Base-by-base conservation (phyloP, 495 filamentous ascomycete species). In the Talaromyces nanjingensis region DNA sequence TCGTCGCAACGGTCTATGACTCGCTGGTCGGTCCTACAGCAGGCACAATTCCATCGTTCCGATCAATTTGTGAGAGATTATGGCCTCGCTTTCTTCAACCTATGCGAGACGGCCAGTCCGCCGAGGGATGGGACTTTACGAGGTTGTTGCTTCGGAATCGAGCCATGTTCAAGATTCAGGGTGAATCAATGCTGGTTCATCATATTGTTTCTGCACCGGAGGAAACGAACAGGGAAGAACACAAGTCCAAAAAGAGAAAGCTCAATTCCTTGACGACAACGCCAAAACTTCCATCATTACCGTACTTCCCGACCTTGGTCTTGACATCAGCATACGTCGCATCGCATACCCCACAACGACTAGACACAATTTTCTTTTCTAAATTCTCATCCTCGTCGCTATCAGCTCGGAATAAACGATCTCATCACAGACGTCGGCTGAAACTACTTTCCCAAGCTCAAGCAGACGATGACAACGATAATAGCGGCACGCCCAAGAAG, bases 301-400 rank as follows among this genome's bases (percentile, higher is more conserved):
- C 93, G 11, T 89, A 91, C 66, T 91, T 90, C 69, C 87, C 94
- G 22, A 88, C 91, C 54, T 79, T 91, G 45, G 84, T 98, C 63
- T 83, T 98, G 14, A 83, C 93, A 42, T 89, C 92, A 57, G 87
- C 93, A 22, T 98, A 97, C 75, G 85, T 98, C 4, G 91, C 93
- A 64, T 96, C 92, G 4, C 90, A 93, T 77, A 98, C 91, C 70
- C 86, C 90, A 0, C 81, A 91, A 18, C 78, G 86, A 49, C 83
- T 89, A 42, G 94, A 98, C 73, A 80, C 86, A 2, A 82, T 86
- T 31, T 87, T 93, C 69, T 98, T 98, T 79, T 93, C 88, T 62
- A 96, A 92, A 62, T 83, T 86, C 70, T 86, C 87, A 61, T 85
- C 89, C 4, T 84, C 79, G 0, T 76, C 70, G 31, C 73, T 74